A percentile compares a stretch with the other conserved stretches of the same genome.
Evolutionary conservation across 2,329 filamentous ascomycete genomes (phyloP).

Genomic region (Epichloe gansuensis): DNA sequence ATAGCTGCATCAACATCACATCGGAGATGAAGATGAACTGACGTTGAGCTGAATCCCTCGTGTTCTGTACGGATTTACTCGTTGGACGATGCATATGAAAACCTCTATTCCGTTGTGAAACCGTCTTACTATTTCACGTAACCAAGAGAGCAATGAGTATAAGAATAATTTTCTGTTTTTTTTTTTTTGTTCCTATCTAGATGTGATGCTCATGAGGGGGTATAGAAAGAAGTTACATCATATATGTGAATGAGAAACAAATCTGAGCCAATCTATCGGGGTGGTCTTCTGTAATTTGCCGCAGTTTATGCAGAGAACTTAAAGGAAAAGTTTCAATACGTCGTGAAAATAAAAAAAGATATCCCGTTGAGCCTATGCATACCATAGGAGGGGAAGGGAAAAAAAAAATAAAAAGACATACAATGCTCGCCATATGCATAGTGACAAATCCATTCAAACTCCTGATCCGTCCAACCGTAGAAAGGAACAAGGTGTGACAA

Average conservation of each 20-base stretch:
- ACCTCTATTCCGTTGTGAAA: no score
- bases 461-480: background rate
- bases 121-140: background rate
- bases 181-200: background rate
- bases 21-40: no score
- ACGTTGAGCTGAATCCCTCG: no score
- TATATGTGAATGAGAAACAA: conserved; percentile 2
- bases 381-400: no score
- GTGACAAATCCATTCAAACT: no score
- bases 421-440: no score
- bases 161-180: conserved; percentile 24
- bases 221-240: conserved; percentile 11
- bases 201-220: conserved; percentile 15
- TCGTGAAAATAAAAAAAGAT: background rate
- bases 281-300: background rate
- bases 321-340: background rate
- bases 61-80: no score
- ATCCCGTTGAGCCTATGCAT: no score
- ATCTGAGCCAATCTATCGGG: background rate
- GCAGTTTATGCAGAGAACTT: background rate
- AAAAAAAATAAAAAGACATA: no score
- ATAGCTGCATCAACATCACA: no score
- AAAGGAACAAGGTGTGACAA: background rate
- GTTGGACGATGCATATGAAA: no score
- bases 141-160: background rate